phyloP scores from a whole-genome alignment of 495 filamentous ascomycete genomes.

The Astrothelium macrocarpum region DNA sequence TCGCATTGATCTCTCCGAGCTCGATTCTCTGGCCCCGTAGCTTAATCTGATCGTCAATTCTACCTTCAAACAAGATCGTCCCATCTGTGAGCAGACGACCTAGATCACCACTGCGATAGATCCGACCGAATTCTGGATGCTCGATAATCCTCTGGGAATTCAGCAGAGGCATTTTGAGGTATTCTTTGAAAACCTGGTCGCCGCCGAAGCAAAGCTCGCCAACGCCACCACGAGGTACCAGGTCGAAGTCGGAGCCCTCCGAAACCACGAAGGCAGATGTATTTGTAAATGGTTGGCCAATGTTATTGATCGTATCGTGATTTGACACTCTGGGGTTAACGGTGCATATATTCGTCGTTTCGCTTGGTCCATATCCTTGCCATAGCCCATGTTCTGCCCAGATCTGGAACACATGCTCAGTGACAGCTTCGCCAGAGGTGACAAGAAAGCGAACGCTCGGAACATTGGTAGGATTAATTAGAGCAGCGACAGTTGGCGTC shows the following conservation, averaged over 20 bases:
- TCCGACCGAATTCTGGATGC: slow-evolving; percentile 53
- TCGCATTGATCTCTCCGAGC: slow-evolving; percentile 56
- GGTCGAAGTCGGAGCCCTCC: slow-evolving; percentile 27
- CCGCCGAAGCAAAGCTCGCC: slow-evolving; percentile 83
- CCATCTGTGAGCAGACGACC: slow-evolving; percentile 63
- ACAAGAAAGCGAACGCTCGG: slow-evolving; percentile 58
- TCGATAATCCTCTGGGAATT: slow-evolving; percentile 51
- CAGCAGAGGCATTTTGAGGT: slow-evolving; percentile 49
- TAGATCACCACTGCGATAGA: slow-evolving; percentile 72
- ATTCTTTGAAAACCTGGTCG: slow-evolving; percentile 63
- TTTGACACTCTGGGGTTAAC: slow-evolving; percentile 40
- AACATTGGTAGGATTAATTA: slow-evolving; percentile 51
- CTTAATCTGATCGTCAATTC: slow-evolving; percentile 79
- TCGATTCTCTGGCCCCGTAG: slow-evolving; percentile 53
- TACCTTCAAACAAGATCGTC: slow-evolving; percentile 59
- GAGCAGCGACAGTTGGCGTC: slow-evolving; percentile 65
- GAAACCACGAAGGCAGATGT: slow-evolving; percentile 61
- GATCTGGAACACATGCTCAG: slow-evolving; percentile 48
- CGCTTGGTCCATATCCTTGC: slow-evolving; percentile 65
- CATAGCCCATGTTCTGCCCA: slow-evolving; percentile 61
- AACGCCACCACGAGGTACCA: slow-evolving; percentile 55
- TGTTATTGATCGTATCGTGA: slow-evolving; percentile 44
- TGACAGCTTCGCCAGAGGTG: slow-evolving; percentile 63
- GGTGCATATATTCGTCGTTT: slow-evolving; percentile 69
- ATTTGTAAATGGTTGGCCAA: slow-evolving; percentile 58